Percentiles rank a stretch among this genome's conserved stretches.
phyloP scores from a whole-genome alignment of 139 green algal genomes.

The Nannochloris sp. region DNA sequence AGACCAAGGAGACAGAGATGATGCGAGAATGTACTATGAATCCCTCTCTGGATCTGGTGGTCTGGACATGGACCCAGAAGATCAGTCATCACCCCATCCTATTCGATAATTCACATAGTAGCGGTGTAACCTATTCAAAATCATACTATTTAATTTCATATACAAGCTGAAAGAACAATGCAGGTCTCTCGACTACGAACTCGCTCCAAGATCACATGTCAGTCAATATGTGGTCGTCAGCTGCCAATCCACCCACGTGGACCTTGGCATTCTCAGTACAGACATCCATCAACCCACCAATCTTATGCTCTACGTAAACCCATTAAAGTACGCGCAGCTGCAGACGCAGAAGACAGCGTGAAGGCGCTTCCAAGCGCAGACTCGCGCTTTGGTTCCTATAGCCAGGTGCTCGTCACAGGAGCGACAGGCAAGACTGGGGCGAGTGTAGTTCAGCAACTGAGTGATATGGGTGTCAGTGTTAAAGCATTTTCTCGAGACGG shows the following conservation, averaged over 20 bases:
- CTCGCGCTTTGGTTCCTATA: neutral
- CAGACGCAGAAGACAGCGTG: too few species aligned
- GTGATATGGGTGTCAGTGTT: conserved; percentile 33
- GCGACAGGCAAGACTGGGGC: conserved; percentile 49
- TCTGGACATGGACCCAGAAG: conserved; percentile 26
- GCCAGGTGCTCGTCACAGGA: conserved; percentile 45
- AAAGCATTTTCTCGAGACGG: conserved; percentile 48
- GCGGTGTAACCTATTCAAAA: neutral
- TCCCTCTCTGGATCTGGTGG: conserved; percentile 5
- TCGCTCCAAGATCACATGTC: too few species aligned
- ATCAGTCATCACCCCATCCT: conserved; percentile 17
- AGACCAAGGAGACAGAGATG: neutral
- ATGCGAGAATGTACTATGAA: conserved; percentile 15
- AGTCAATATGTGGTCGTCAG: too few species aligned
- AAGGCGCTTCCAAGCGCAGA: too few species aligned
- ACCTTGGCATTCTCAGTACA: too few species aligned
- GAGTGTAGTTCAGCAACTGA: conserved; percentile 37
- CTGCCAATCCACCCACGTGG: too few species aligned
- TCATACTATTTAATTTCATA: neutral
- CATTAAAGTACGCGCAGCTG: too few species aligned
- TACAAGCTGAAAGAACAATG: too few species aligned
- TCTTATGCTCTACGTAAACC: too few species aligned
- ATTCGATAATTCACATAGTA: neutral
- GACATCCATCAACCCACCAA: too few species aligned
- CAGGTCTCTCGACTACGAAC: too few species aligned